Percentiles rank a stretch among this genome's conserved stretches.
phyloP scores from a whole-genome alignment of 2,329 filamentous ascomycete genomes.

The Endoconidiophora polonica region DNA sequence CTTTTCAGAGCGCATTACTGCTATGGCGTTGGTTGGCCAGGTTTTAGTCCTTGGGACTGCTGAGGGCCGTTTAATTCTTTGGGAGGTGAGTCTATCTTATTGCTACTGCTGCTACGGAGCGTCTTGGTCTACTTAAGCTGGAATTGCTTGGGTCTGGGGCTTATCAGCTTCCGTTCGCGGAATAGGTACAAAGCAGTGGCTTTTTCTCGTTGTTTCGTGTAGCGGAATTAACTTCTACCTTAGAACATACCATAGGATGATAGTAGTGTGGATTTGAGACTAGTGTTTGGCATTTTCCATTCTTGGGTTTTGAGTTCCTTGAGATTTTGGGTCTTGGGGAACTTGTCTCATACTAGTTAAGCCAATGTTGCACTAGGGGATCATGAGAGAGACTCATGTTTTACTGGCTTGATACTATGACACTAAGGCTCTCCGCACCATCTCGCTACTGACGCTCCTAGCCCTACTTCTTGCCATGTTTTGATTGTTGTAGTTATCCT shows the following conservation, averaged over 20 bases:
- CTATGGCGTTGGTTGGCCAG: slow-evolving; percentile 53
- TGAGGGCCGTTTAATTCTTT: slow-evolving; percentile 72
- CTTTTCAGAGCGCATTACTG: slow-evolving; percentile 73
- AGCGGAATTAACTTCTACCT: neutral
- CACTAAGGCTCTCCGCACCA: neutral
- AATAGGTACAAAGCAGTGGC: too few species aligned
- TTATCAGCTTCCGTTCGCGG: neutral
- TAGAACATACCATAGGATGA: too few species aligned
- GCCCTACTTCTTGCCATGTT: neutral
- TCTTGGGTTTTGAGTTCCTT: too few species aligned
- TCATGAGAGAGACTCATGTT: too few species aligned
- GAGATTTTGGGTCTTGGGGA: too few species aligned
- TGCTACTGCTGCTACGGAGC: too few species aligned
- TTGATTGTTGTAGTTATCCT: neutral
- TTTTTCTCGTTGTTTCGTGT: too few species aligned
- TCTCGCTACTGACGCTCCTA: neutral
- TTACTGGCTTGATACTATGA: neutral
- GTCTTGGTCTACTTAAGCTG: too few species aligned
- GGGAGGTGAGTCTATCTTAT: slow-evolving; percentile 52
- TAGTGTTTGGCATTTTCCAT: too few species aligned
- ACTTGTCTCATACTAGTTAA: too few species aligned
- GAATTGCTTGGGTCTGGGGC: neutral
- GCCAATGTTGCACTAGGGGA: too few species aligned
- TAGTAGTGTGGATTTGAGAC: too few species aligned
- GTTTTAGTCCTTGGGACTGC: slow-evolving; percentile 67